Evolutionary conservation across 306 rosid species (phyloP).

Genomic region (Vigna unguiculata): DNA sequence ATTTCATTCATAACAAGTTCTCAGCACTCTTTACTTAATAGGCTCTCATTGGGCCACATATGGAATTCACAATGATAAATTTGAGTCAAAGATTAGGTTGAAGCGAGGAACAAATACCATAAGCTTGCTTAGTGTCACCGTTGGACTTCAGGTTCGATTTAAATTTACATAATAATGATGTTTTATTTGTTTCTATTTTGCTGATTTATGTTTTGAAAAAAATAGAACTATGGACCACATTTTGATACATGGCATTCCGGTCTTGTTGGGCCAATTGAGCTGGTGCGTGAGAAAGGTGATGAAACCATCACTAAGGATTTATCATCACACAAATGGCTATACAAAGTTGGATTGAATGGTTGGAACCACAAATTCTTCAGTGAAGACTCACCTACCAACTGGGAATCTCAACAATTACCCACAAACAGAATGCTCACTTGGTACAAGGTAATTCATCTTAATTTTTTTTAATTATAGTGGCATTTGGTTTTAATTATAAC

Average conservation of each 20-base stretch:
- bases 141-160: slow-evolving; percentile 51
- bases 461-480: no score
- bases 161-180: background rate
- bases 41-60: slow-evolving; percentile 59
- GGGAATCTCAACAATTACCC: slow-evolving; percentile 29
- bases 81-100: background rate
- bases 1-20: background rate
- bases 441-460: slow-evolving; percentile 57
- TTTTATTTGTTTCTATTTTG: background rate
- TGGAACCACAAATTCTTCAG: slow-evolving; percentile 37
- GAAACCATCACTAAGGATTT: slow-evolving; percentile 56
- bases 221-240: slow-evolving; percentile 36
- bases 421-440: slow-evolving; percentile 58
- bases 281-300: slow-evolving; percentile 49
- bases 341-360: slow-evolving; percentile 60
- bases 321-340: slow-evolving; percentile 55
- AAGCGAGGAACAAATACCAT: background rate
- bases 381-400: slow-evolving; percentile 12
- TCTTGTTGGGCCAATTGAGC: slow-evolving; percentile 51
- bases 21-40: slow-evolving; percentile 3
- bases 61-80: slow-evolving; percentile 23
- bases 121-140: slow-evolving; percentile 55
- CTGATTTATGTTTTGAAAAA: background rate
- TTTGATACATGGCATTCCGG: slow-evolving; percentile 53
- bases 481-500: no score